Conservation (phyloP, 805 yeast species). For the Metschnikowia continentalis region DNA sequence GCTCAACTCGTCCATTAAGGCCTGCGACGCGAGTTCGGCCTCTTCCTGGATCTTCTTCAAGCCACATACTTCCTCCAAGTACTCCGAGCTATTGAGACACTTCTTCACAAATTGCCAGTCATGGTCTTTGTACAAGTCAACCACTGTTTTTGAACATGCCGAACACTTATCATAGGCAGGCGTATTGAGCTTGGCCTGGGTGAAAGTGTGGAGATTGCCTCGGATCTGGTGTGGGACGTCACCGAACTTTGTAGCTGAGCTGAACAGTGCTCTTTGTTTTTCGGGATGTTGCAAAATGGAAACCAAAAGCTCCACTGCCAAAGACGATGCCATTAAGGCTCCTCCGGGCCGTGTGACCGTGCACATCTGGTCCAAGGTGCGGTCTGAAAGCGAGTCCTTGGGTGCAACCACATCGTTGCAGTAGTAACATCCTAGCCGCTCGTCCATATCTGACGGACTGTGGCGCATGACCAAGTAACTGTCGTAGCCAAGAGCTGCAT, state of each 20-base stretch:
- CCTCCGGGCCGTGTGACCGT: conserved; percentile 98
- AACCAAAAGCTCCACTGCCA: conserved; percentile 80
- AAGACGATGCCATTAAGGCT: conserved; percentile 80
- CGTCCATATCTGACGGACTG: conserved; percentile 23
- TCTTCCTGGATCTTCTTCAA: conserved; percentile 65
- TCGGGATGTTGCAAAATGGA: conserved; percentile 66
- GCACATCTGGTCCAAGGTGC: conserved; percentile 96
- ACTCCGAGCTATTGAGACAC: conserved; percentile 63
- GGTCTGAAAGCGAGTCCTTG: conserved; percentile 75
- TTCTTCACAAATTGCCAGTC: conserved; percentile 81
- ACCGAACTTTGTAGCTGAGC: conserved; percentile 48
- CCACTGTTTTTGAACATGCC: conserved; percentile 70
- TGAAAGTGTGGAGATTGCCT: conserved; percentile 71
- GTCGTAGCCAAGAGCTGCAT: conserved; percentile 94
- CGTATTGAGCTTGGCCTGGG: conserved; percentile 60
- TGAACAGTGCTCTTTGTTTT: conserved; percentile 42
- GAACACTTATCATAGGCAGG: conserved; percentile 78
- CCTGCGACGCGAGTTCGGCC: conserved; percentile 52
- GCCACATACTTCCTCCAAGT: conserved; percentile 77
- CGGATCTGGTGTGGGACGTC: conserved; percentile 84
- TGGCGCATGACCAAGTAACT: conserved; percentile 92
- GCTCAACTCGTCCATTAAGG: conserved; percentile 22
- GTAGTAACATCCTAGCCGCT: conserved; percentile 85
- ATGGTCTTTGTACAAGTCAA: conserved; percentile 43
- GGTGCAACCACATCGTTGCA: conserved; percentile 97